A percentile compares a stretch with the other conserved stretches of the same genome.
Evolutionary conservation across 805 yeast species (phyloP).

Genomic region (Ogataea wickerhamii): DNA sequence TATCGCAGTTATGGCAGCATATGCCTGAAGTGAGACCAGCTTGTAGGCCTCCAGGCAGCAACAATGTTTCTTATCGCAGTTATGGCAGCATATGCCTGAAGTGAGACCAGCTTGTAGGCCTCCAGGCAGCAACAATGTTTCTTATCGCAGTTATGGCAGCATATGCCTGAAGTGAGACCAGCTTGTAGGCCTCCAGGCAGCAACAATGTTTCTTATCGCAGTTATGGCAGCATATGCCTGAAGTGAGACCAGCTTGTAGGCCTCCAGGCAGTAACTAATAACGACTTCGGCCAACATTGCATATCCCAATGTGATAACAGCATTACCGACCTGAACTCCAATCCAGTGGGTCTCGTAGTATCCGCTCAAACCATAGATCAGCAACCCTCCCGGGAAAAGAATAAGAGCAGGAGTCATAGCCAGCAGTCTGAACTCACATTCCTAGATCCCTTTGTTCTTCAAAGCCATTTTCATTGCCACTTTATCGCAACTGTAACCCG

Average conservation of each 20-base stretch:
- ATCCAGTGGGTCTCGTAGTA: not conserved
- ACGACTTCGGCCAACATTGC: not conserved
- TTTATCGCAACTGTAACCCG: not conserved
- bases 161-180: too few species aligned
- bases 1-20: too few species aligned
- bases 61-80: too few species aligned
- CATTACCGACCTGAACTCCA: not conserved
- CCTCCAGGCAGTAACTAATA: not conserved
- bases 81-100: too few species aligned
- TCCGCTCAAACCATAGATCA: not conserved
- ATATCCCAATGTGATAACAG: not conserved
- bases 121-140: too few species aligned
- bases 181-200: too few species aligned
- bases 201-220: not conserved
- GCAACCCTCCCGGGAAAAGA: not conserved
- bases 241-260: not conserved
- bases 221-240: not conserved
- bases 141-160: too few species aligned
- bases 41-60: too few species aligned
- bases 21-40: too few species aligned
- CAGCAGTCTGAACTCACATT: not conserved
- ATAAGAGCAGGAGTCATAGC: not conserved
- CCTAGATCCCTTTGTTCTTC: not conserved
- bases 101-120: too few species aligned
- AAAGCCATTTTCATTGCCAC: not conserved